Base-by-base conservation (phyloP, 2,329 filamentous ascomycete species). In the Aspergillus tanneri region DNA sequence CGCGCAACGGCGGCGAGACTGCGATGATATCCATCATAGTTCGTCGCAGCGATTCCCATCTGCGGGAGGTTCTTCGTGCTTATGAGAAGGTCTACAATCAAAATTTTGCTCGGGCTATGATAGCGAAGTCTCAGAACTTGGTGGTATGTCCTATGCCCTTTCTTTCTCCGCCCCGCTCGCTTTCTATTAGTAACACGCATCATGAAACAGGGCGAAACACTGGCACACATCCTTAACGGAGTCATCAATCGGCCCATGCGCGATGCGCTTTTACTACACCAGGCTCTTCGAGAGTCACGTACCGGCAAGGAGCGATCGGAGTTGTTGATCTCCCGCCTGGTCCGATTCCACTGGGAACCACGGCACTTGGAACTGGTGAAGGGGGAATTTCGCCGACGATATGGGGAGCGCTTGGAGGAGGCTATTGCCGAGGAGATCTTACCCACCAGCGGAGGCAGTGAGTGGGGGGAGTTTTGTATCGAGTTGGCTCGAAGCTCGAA, bases 171-270 rank as follows among this genome's bases (percentile, higher is more conserved):
- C 28, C 41, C 43, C 22, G 44, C 37, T 48, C 39, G 16, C 16
- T 25, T 12, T 10, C 50, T 53, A 43, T 18, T 30, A 23, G 12
- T 12, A 32, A 51, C 16, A 25, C 46, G 6, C 58, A 96, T 91
- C 93, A 93, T 55, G 93, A 99, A 74, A 84, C 58, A 96, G 91
- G 93, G 93, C 55, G 93, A 99, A 74, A 84, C 95, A 16, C 83
- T 97, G 28, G 89, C 90, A 0, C 93, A 97, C 70, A 89, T 97
- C 59, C 85, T 99, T 63, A 96, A 97, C 72, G 93, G 93, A 62
- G 85, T 95, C 48, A 95, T 97, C 74, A 97, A 97, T 74, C 88
- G 88, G 50, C 91, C 93, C 5, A 90, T 95, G 54, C 88, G 93
- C 46, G 93, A 97, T 68, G 90, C 92, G 3, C 80, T 96, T 28